These are phyloP conservation scores for Aspergillus niger DNA, from an alignment of 2,329 filamentous ascomycete genomes.

Conservation along the genomic window DNA sequence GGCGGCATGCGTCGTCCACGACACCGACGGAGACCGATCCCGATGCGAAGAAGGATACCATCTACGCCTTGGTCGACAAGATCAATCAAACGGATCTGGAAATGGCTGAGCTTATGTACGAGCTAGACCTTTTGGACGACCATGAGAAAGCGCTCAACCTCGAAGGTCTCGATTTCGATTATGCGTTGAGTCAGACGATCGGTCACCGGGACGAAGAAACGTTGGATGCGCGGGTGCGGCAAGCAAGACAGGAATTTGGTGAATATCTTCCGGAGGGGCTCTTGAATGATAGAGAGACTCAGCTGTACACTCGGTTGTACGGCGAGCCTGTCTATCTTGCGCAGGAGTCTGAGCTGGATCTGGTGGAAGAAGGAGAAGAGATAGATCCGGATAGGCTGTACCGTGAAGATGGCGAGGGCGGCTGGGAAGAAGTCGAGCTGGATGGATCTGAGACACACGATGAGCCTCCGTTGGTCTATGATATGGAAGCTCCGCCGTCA, in stretches of 20 bases:
- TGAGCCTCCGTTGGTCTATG: conserved; percentile 31
- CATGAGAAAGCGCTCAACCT: conserved; percentile 26
- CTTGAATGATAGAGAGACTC: conserved; percentile 69
- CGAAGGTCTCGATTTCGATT: conserved; percentile 29
- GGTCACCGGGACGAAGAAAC: conserved; percentile 35
- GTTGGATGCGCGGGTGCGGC: conserved; percentile 56
- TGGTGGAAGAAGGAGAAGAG: conserved; percentile 33
- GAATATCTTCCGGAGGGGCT: conserved; percentile 73
- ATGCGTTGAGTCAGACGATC: conserved; percentile 32
- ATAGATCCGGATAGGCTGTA: conserved; percentile 36
- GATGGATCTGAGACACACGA: conserved; percentile 23
- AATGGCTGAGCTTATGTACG: conserved; percentile 38
- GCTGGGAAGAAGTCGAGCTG: conserved; percentile 3
- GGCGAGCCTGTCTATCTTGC: conserved; percentile 63
- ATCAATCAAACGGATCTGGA: conserved; percentile 40
- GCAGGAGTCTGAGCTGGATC: conserved; percentile 26
- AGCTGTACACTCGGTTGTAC: conserved; percentile 77
- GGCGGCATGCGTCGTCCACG: conserved; percentile 28
- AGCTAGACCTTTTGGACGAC: conserved; percentile 35
- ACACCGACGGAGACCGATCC: conserved; percentile 19
- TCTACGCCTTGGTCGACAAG: conserved; percentile 41
- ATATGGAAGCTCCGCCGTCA: conserved; percentile 30
- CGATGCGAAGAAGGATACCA: conserved; percentile 29
- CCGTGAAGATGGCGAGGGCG: conserved; percentile 40
- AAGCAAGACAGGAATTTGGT: conserved; percentile 73